Conservation (phyloP, 495 filamentous ascomycete species). For the Thozetella sp. region DNA sequence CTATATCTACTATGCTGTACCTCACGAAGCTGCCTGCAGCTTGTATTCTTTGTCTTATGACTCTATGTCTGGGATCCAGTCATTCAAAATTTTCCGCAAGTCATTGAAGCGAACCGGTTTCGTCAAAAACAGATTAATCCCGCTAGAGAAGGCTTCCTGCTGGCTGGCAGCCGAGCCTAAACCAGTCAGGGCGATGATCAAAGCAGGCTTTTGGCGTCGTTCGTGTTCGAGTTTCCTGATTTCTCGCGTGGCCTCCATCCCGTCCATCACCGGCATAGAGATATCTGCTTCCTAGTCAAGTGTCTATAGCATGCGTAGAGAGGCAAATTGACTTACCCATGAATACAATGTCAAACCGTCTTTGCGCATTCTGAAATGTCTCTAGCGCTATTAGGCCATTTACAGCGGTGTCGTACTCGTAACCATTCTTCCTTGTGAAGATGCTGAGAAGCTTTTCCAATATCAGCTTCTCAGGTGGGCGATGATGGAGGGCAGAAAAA, state of each 20-base stretch:
- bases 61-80: no score
- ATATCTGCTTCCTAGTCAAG: slow-evolving; percentile 14
- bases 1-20: no score
- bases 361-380: not conserved
- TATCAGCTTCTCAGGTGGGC: no score
- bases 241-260: slow-evolving; percentile 17
- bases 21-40: no score
- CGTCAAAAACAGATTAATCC: slow-evolving; percentile 3
- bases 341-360: not conserved
- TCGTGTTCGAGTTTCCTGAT: slow-evolving; percentile 1
- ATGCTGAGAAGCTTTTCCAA: not conserved
- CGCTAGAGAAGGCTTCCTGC: slow-evolving; percentile 5
- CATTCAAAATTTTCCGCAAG: no score
- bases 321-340: no score
- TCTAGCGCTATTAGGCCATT: not conserved
- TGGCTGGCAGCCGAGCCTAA: slow-evolving; percentile 2
- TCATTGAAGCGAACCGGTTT: slow-evolving; percentile 6
- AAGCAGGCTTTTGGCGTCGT: not conserved
- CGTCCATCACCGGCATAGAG: slow-evolving; percentile 58
- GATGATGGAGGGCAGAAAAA: no score
- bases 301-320: not conserved
- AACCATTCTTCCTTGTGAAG: not conserved
- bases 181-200: slow-evolving; percentile 5
- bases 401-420: not conserved
- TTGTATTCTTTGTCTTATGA: no score